phyloP scores from a whole-genome alignment of 2,329 filamentous ascomycete genomes.

The Colletotrichum orchidophilum region DNA sequence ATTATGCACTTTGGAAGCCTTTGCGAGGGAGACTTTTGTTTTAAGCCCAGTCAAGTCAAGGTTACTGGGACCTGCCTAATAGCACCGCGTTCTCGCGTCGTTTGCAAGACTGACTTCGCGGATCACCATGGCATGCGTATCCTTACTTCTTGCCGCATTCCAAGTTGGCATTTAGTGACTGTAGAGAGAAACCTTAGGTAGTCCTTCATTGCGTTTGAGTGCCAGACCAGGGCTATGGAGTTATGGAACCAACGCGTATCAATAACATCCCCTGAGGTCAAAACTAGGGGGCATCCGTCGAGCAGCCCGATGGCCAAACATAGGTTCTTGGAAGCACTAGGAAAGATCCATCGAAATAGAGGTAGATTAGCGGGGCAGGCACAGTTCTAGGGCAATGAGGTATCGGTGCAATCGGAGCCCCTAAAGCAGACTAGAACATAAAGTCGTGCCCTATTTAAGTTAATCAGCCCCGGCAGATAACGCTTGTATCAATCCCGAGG shows the following conservation, averaged over 20 bases:
- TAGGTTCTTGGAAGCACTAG: conserved; percentile 10
- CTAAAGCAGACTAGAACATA: conserved; percentile 10
- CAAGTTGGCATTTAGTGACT: conserved; percentile 69
- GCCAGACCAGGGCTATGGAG: conserved; percentile 36
- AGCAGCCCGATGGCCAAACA: conserved; percentile 7
- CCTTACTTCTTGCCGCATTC: conserved; percentile 56
- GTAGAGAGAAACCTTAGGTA: conserved; percentile 50
- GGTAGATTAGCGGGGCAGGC: conserved; percentile 18
- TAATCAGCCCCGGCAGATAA: conserved; percentile 6
- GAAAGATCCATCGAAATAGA: neutral
- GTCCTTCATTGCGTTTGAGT: neutral
- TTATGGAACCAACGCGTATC: neutral
- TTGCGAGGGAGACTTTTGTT: no score
- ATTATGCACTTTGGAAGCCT: no score
- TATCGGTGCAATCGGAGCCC: conserved; percentile 9
- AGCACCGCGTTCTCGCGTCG: neutral
- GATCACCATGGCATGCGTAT: no score
- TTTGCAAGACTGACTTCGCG: neutral
- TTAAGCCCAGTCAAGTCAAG: no score
- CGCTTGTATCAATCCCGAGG: conserved; percentile 21
- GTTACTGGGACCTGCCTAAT: no score
- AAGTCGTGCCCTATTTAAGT: conserved; percentile 14
- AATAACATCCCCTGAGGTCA: neutral
- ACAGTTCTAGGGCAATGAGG: neutral
- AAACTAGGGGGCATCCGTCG: neutral